Conservation (phyloP, 768 basidiomycete genomes). For the Multifurca ochricompacta region DNA sequence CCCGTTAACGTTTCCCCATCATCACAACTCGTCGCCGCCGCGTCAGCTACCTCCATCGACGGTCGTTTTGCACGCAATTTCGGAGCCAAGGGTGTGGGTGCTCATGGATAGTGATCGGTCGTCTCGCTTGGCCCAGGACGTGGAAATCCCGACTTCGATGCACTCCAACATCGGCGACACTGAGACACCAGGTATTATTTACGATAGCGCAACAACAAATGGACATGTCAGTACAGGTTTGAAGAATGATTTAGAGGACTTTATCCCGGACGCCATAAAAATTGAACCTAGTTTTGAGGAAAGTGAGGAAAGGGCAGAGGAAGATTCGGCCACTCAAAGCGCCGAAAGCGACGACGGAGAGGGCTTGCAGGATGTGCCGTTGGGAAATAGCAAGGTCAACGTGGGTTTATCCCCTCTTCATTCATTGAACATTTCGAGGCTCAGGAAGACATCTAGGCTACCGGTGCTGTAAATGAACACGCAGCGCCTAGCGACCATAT, state of each 20-base stretch:
- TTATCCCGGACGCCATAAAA: neutral
- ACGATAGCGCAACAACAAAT: neutral
- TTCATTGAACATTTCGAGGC: neutral
- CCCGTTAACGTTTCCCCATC: neutral
- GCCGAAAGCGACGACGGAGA: neutral
- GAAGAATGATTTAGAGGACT: neutral
- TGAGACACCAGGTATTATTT: neutral
- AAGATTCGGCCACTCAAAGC: neutral
- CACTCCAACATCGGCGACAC: neutral
- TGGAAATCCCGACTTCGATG: neutral
- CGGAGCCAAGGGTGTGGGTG: neutral
- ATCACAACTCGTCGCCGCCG: neutral
- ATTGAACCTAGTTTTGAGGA: conserved; percentile 1
- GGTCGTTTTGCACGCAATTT: neutral
- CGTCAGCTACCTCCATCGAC: conserved; percentile 9
- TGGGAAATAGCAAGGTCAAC: neutral
- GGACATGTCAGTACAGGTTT: neutral
- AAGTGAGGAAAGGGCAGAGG: neutral
- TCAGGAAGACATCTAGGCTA: conserved; percentile 1
- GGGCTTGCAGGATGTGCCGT: neutral
- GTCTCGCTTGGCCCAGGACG: neutral
- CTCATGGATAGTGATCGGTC: neutral
- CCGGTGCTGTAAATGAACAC: conserved; percentile 6
- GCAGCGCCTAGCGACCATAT: neutral
- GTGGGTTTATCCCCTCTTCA: neutral